Percentiles rank a stretch among this genome's conserved stretches.
Conservation (phyloP, 176 grass and related monocot genomes). For the Ampelocalamus luodianensis region DNA sequence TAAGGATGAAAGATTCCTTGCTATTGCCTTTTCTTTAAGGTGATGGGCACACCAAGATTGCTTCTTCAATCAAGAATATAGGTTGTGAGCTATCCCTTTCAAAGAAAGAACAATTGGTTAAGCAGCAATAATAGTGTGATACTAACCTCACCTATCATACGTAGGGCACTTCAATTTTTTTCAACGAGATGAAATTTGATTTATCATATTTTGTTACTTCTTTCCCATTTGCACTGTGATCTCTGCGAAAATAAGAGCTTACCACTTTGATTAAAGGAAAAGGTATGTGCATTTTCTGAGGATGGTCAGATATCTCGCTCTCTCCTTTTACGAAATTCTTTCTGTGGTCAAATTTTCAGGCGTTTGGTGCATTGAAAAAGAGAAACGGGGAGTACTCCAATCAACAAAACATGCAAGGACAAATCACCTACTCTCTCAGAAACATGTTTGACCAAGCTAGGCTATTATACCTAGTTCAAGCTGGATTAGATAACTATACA, state of each 20-base stretch:
- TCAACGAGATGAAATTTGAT: background rate
- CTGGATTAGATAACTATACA: constrained; percentile 14
- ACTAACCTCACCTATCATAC: constrained; percentile 16
- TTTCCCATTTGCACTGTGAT: background rate
- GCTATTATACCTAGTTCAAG: background rate
- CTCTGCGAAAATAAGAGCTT: background rate
- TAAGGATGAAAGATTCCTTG: constrained; percentile 30
- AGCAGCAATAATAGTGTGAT: constrained; percentile 44
- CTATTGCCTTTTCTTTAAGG: constrained; percentile 10
- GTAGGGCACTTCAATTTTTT: background rate
- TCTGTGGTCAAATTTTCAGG: constrained; percentile 34
- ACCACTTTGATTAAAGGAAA: background rate
- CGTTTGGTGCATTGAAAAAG: constrained; percentile 41
- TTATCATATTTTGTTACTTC: background rate
- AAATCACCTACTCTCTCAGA: constrained; percentile 35
- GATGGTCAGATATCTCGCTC: constrained; percentile 1
- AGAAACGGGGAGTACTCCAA: constrained; percentile 15
- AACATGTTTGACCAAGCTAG: constrained; percentile 52
- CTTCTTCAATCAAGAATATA: constrained; percentile 38
- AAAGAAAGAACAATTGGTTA: constrained; percentile 40
- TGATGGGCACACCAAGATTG: constrained; percentile 39
- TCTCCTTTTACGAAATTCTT: constrained; percentile 1
- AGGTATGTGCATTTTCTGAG: constrained; percentile 13
- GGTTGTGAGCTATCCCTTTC: background rate
- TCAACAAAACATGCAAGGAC: constrained; percentile 51